These are phyloP conservation scores for Pseudocercospora vitis DNA, from an alignment of 2,329 filamentous ascomycete genomes.

Conservation along the genomic window DNA sequence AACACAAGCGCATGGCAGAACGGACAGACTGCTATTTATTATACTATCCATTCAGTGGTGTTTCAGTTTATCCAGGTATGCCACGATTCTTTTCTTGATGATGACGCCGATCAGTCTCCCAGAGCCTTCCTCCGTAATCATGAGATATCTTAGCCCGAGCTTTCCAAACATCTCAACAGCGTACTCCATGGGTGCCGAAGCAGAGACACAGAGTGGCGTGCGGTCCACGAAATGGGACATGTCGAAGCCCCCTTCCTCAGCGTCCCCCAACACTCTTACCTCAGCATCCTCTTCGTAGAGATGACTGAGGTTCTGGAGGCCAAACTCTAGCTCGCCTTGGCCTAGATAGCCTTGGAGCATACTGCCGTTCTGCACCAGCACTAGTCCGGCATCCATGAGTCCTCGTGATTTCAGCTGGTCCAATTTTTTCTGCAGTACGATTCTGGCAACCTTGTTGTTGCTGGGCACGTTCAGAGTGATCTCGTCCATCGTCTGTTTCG, in stretches of 20 bases:
- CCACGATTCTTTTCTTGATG: slow-evolving; percentile 59
- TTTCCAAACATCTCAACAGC: slow-evolving; percentile 62
- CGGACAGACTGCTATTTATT: no score
- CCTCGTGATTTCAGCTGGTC: slow-evolving; percentile 50
- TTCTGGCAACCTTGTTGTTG: slow-evolving; percentile 46
- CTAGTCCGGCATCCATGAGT: slow-evolving; percentile 59
- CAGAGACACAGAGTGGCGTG: slow-evolving; percentile 53
- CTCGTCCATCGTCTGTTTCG: slow-evolving; percentile 55
- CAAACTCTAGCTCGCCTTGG: slow-evolving; percentile 55
- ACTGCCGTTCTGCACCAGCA: slow-evolving; percentile 51
- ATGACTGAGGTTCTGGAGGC: slow-evolving; percentile 41
- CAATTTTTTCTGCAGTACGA: slow-evolving; percentile 49
- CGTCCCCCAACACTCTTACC: slow-evolving; percentile 43
- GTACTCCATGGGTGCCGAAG: slow-evolving; percentile 58
- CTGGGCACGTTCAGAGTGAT: slow-evolving; percentile 53
- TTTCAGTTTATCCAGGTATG: slow-evolving; percentile 47
- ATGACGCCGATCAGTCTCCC: slow-evolving; percentile 54
- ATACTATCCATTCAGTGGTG: slow-evolving; percentile 7
- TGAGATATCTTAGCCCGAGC: slow-evolving; percentile 55
- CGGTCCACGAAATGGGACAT: slow-evolving; percentile 55
- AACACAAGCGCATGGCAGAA: no score
- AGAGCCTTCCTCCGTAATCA: slow-evolving; percentile 55
- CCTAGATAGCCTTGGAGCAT: slow-evolving; percentile 58
- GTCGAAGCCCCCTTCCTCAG: slow-evolving; percentile 43
- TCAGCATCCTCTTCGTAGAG: slow-evolving; percentile 38